Evolutionary conservation across 495 filamentous ascomycete genomes (phyloP), one percentile per base, ranked within the genome.

Genomic region (Aspergillus affinis): DNA sequence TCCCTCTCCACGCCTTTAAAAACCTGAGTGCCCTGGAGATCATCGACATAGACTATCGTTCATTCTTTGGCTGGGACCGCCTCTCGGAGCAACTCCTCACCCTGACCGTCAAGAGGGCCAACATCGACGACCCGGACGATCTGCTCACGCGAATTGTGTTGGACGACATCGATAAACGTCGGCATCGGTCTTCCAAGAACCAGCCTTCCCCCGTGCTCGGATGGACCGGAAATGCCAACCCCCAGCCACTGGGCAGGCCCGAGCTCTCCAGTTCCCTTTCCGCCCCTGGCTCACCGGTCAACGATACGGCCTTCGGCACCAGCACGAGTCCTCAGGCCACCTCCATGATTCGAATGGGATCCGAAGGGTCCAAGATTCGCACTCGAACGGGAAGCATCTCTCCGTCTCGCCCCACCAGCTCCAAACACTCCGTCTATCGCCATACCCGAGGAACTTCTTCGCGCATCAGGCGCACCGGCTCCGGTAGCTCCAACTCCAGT

Each of bases 41-140:
- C 48, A 91, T 87, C 73, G 92, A 96, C 71, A 87, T 97, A 69
- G 94, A 98, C 74, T 96, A 95, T 69, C 86, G 94, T 61, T 93
- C 96, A 62, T 96, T 98, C 75, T 96, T 90, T 72, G 94, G 94
- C 48, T 98, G 94, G 94, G 94, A 98, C 73, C 84, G 88, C 59
- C 69, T 97, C 59, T 88, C 94, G 0, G 94, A 98, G 69, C 91
- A 96, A 74, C 81, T 98, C 50, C 85, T 92, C 57, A 93, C 90
- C 58, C 78, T 98, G 61, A 90, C 89, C n/a, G 80, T 98, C 62
- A 97, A 92, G 75, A 85, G 91, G 63, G 92, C 90, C 26, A 83
- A 86, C 62, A 77, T 98, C 41, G 93, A 97, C 62, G 93, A 98
- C 68, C 93, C 91, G 8, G 85, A 87, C 5, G 94, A 98, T 70